Base-by-base conservation (phyloP, 2,329 filamentous ascomycete species). In the Monosporascus sp. region DNA sequence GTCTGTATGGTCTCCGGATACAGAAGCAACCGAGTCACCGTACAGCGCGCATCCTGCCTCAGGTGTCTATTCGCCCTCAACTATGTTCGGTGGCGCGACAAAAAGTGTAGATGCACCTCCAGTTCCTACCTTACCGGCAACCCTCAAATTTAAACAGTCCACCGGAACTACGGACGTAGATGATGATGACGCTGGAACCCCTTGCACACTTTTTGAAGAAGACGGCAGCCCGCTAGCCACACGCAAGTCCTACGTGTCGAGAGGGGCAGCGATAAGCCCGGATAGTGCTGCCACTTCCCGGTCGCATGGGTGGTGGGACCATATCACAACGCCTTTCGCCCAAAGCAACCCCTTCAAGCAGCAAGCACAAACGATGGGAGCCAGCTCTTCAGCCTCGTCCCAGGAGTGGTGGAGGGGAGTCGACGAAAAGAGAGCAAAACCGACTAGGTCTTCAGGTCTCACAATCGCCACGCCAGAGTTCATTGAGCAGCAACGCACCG, bases 271-370 rank as follows among this genome's bases (percentile, higher is more conserved):
- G 47, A 48, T 73, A 58, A 70, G 72, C 43, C 68, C 76, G 45
- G 68, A 76, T 48, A 81, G 79, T 41, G 81, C 80, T 28, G 78
- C 75, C 43, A 78, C 81, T 11, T 46, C 43, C 22, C 78, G 77
- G 52, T 86, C 85, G 26, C 77, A 78, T 55, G 88, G 88, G 20
- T 91, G 88, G 87, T 91, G 88, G 88, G 88, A 89, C 62, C 78
- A 88, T 59, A 82, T 91, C 52, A 85, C 81, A 7, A 88, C 87
- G 1, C 88, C 88, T 0, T 91, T 91, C 62, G 62, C 70, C 17
- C 75, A 76, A 77, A 37, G 58, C 73, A 75, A 72, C 37, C 73
- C 77, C 38, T 67, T 72, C 35, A 69, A 66, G 31, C 68, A 70
- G 18, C 50, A 26, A 68, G 63, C 55, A 55, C 65, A 26, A 65